phyloP scores from a whole-genome alignment of 2,329 filamentous ascomycete species.

The Claviceps cyperi region DNA sequence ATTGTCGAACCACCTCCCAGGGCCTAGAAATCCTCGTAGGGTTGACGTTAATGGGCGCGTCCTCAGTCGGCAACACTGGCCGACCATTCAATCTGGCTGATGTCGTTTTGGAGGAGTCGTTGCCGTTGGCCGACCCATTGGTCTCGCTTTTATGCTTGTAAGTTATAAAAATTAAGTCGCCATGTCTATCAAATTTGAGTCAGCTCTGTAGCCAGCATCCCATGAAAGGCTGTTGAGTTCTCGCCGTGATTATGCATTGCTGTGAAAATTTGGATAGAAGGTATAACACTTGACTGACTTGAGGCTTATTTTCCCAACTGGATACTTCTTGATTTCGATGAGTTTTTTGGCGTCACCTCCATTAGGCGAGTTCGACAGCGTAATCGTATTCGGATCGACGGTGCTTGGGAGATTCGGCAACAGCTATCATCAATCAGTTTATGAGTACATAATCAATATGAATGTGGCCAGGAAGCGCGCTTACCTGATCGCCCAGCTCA shows the following conservation, averaged over 20 bases:
- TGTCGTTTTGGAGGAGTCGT: conserved; percentile 24
- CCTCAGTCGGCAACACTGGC: conserved; percentile 54
- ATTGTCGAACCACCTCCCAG: conserved; percentile 87
- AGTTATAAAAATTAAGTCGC: conserved; percentile 77
- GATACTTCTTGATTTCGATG: conserved; percentile 40
- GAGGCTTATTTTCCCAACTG: conserved; percentile 44
- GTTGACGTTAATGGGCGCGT: conserved; percentile 54
- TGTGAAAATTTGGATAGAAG: no score
- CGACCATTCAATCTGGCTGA: conserved; percentile 66
- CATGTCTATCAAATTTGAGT: conserved; percentile 45
- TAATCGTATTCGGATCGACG: conserved; percentile 45
- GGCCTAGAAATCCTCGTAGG: conserved; percentile 34
- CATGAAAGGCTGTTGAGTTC: not conserved
- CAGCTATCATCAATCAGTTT: conserved; percentile 27
- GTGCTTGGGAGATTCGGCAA: conserved; percentile 43
- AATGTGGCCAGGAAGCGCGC: not conserved
- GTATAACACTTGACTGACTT: conserved; percentile 24
- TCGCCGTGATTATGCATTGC: not conserved
- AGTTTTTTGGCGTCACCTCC: conserved; percentile 44
- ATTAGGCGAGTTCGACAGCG: conserved; percentile 45
- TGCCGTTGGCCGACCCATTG: conserved; percentile 21
- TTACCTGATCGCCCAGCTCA: conserved; percentile 40
- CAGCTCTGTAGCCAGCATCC: conserved; percentile 11
- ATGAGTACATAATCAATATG: not conserved
- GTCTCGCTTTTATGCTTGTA: conserved; percentile 48